Base-by-base conservation (phyloP, 805 yeast genomes). In the Nakazawaea populi region DNA sequence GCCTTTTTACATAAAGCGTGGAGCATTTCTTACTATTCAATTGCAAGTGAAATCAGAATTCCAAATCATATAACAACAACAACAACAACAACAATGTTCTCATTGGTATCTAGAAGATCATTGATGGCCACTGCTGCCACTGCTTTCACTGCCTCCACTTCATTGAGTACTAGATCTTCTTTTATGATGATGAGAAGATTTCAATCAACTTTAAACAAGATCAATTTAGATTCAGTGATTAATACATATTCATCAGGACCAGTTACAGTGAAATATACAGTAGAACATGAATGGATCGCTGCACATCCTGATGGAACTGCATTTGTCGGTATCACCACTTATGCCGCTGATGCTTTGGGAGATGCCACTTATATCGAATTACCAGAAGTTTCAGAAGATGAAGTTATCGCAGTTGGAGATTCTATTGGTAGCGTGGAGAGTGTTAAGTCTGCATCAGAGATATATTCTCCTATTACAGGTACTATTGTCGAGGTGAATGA, bases 271-370 rank as follows among this genome's bases (percentile, higher is more conserved):
- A 82, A 79, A 69, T 91, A 80, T 77, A 89, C 98, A 9, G 70
- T 75, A 48, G 96, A 94, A 64, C 99, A 92, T 73, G 99, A 92
- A 73, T 92, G 97, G 97, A 70, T 94, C 51, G 91, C 96, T 4
- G 75, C 82, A 51, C 95, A 87, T 66, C 79, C 80, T 30, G 96
- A 91, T 68, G 88, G 88, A 54, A 75, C 83, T 42, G 86, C 92
- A 1, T 90, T 84, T 60, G 75, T 92, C 51, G 99, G 99, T 32
- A 89, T 94, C 68, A 90, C 99, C 52, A 82, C 80, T 61, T 91
- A 94, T 65, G 99, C 99, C 18, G 85, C 97, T 27, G 96, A 90
- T 62, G 96, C 98, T 6, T 79, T 94, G 54, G 99, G 99, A 43
- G 99, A 94, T 70, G 95, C 96, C 51, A 95, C 98, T 4, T 94